Percentiles rank a stretch among this genome's conserved stretches.
phyloP scores from a whole-genome alignment of 768 basidiomycete genomes.

The Trichaptum fuscoviolaceum region DNA sequence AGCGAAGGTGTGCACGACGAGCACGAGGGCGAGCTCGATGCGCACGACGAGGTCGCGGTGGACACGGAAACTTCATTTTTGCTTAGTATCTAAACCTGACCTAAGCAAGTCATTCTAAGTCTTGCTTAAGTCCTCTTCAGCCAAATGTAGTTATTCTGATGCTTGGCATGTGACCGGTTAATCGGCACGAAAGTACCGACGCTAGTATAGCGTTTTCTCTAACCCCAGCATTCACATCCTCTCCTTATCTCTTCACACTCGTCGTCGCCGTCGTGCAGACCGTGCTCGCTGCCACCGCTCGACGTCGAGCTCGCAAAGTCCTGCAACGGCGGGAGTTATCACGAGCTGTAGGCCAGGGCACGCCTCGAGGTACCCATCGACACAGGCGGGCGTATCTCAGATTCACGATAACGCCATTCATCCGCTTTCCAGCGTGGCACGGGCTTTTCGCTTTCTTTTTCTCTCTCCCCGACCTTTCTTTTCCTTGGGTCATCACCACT shows the following conservation, averaged over 20 bases:
- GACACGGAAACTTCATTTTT: too few relatives aligned
- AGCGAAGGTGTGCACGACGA: not conserved
- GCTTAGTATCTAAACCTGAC: too few relatives aligned
- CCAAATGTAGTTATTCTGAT: too few relatives aligned
- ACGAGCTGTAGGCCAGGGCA: not conserved
- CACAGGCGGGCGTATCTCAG: not conserved
- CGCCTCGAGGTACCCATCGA: not conserved
- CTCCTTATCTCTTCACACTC: not conserved
- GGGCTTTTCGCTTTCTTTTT: too few relatives aligned
- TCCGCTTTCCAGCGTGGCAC: too few relatives aligned
- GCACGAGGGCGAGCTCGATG: not conserved
- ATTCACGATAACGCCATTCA: not conserved
- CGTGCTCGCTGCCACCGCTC: too few relatives aligned
- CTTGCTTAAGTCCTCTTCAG: too few relatives aligned
- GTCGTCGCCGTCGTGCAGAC: not conserved
- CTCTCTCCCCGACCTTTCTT: not conserved
- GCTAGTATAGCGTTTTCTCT: not conserved
- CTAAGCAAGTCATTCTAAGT: too few relatives aligned
- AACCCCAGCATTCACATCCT: not conserved
- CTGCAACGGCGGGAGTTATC: not conserved
- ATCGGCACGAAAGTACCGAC: not conserved
- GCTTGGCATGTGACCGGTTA: not conserved
- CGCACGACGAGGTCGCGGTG: not conserved
- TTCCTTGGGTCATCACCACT: not conserved
- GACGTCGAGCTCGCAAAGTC: not conserved